Evolutionary conservation across 306 rosid species (phyloP).

Genomic region (Medicago lupulina): DNA sequence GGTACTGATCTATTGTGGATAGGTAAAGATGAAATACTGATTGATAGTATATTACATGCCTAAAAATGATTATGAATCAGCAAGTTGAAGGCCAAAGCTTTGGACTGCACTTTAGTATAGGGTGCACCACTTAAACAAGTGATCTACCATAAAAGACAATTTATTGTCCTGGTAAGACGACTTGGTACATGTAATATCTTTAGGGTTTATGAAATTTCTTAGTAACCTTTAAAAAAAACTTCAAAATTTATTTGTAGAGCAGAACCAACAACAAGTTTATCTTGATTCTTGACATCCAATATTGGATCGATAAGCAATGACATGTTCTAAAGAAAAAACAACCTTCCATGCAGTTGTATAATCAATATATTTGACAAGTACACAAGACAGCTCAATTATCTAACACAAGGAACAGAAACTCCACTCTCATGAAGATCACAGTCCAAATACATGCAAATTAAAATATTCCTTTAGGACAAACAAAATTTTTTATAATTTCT

Average conservation of each 20-base stretch:
- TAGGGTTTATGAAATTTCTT: background rate
- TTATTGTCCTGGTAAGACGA: background rate
- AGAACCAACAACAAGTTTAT: background rate
- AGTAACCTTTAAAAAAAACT: background rate
- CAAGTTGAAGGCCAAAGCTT: background rate
- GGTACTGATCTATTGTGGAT: background rate
- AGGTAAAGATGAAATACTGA: no score
- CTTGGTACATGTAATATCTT: background rate
- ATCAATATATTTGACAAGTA: conserved; percentile 21
- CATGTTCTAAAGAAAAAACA: background rate
- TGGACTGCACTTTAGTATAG: background rate
- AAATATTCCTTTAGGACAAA: conserved; percentile 21
- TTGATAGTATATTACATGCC: no score
- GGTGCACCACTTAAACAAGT: no score
- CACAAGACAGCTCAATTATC: conserved; percentile 21
- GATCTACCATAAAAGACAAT: background rate
- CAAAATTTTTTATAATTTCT: conserved; percentile 29
- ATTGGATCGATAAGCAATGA: background rate
- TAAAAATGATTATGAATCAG: background rate
- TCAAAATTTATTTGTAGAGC: background rate
- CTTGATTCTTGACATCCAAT: background rate
- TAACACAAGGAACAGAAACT: conserved; percentile 34
- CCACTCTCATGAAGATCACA: conserved; percentile 33
- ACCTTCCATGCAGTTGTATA: conserved; percentile 14
- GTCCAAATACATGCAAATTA: conserved; percentile 47